These are phyloP conservation scores for Fusarium haematococcum DNA, from an alignment of 2,329 filamentous ascomycete genomes.

Conservation along the genomic window DNA sequence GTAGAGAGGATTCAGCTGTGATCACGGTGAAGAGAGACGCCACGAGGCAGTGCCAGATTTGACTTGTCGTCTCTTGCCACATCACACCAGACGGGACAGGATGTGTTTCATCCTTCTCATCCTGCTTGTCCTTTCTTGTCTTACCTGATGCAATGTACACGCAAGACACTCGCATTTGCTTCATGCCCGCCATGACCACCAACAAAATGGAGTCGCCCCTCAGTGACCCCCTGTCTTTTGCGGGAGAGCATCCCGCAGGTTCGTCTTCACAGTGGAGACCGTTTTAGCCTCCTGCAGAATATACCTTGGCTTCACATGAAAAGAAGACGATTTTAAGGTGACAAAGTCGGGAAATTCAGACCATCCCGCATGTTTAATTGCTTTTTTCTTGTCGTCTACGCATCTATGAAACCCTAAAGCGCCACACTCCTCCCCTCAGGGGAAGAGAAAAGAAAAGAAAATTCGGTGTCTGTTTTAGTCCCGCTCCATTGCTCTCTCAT, in stretches of 20 bases:
- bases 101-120: not conserved
- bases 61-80: not conserved
- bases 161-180: not conserved
- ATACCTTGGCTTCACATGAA: not conserved
- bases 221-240: not conserved
- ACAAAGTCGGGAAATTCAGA: not conserved
- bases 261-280: not conserved
- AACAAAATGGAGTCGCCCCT: not conserved
- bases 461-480: not conserved
- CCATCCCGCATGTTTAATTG: not conserved
- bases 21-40: not conserved
- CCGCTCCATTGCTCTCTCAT: slow-evolving; percentile 1
- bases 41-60: not conserved
- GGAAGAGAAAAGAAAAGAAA: not conserved
- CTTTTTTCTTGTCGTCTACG: not conserved
- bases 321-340: not conserved
- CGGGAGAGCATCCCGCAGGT: not conserved
- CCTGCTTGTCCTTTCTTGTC: not conserved
- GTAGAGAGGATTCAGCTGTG: not conserved
- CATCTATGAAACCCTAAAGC: not conserved
- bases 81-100: not conserved
- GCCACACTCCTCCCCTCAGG: not conserved
- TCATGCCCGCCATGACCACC: not conserved
- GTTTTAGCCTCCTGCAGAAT: not conserved
- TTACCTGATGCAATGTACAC: not conserved